phyloP scores from a whole-genome alignment of 805 yeast genomes.

The Candida odintsovae region DNA sequence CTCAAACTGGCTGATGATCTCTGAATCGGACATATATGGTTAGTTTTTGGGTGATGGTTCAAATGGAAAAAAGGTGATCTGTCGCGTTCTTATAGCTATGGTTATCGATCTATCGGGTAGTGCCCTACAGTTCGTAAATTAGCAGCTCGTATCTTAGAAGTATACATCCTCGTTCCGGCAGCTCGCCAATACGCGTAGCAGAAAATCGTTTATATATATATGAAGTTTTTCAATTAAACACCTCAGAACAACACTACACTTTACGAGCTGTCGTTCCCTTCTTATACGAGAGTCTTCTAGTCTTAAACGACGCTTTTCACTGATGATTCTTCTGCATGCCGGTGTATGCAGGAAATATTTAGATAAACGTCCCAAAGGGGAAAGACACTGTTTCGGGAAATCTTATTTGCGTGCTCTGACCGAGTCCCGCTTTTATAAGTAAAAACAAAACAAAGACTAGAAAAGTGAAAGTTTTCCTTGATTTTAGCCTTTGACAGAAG shows the following conservation, averaged over 20 bases:
- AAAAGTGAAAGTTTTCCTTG: background rate
- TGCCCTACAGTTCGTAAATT: no score
- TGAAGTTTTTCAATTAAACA: no score
- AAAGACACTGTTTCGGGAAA: background rate
- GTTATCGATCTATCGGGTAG: no score
- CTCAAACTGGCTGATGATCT: background rate
- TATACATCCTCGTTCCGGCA: no score
- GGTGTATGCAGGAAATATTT: background rate
- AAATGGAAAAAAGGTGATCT: background rate
- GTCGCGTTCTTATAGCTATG: background rate
- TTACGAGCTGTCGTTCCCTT: no score
- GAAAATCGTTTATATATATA: no score
- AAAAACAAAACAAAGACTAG: background rate
- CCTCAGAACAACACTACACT: no score
- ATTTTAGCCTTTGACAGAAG: background rate
- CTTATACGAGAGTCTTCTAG: no score
- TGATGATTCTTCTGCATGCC: background rate
- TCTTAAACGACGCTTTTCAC: background rate
- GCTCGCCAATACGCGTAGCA: no score
- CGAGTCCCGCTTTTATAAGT: background rate
- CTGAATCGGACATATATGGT: background rate
- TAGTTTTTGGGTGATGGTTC: background rate
- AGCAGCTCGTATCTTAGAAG: no score
- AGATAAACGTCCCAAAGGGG: background rate
- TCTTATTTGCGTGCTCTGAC: background rate